These are phyloP conservation scores for Fusarium sp. DNA, from an alignment of 2,329 filamentous ascomycete species.

Conservation along the genomic window DNA sequence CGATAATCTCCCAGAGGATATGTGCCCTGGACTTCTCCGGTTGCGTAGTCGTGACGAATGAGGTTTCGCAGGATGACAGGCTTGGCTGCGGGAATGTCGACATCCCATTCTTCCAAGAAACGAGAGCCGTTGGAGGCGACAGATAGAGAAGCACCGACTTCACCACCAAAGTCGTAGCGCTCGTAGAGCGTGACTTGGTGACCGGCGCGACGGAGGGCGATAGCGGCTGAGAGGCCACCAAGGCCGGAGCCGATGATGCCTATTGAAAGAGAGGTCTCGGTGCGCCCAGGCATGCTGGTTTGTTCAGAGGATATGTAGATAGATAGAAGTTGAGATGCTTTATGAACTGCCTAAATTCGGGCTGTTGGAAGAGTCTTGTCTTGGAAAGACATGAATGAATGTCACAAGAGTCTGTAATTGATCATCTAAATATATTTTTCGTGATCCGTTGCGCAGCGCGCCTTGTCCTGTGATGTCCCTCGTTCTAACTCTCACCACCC, in stretches of 20 bases:
- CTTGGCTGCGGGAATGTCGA: slow-evolving; percentile 22
- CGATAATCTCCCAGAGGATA: slow-evolving; percentile 27
- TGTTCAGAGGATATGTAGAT: too few species aligned
- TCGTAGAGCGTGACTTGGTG: slow-evolving; percentile 66
- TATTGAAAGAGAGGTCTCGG: slow-evolving; percentile 19
- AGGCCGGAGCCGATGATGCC: slow-evolving; percentile 62
- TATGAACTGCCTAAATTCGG: background rate
- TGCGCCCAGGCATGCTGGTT: slow-evolving; percentile 13
- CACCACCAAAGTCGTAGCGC: slow-evolving; percentile 70
- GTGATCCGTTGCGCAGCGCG: background rate
- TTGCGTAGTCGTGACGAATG: slow-evolving; percentile 25
- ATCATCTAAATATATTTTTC: slow-evolving; percentile 3
- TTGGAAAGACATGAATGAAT: background rate
- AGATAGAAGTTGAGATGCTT: too few species aligned
- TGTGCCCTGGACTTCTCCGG: slow-evolving; percentile 8
- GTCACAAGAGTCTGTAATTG: background rate
- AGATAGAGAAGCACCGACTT: slow-evolving; percentile 72
- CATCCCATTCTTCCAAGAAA: slow-evolving; percentile 73
- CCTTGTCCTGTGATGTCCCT: too few species aligned
- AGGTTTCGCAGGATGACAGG: slow-evolving; percentile 17
- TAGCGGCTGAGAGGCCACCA: slow-evolving; percentile 65
- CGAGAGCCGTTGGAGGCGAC: slow-evolving; percentile 74
- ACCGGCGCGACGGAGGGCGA: slow-evolving; percentile 66
- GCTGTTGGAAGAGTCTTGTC: too few species aligned
- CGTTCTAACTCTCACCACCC: too few species aligned